phyloP scores from a whole-genome alignment of 2,329 filamentous ascomycete species.

The Phoma sp. region DNA sequence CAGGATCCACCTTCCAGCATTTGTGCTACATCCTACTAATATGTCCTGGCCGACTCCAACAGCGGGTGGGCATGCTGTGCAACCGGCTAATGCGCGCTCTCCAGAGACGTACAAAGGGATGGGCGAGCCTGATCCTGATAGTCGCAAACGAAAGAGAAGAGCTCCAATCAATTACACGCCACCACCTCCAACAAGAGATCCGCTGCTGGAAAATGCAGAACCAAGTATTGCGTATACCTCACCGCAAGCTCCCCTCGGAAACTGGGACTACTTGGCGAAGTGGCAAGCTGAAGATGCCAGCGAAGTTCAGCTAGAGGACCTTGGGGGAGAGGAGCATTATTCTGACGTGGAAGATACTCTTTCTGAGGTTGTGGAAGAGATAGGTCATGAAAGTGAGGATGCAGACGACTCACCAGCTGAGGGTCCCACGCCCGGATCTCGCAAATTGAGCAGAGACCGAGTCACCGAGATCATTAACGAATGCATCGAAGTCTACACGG shows the following conservation, averaged over 20 bases:
- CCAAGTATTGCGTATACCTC: background rate
- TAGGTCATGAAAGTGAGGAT: background rate
- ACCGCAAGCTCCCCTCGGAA: background rate
- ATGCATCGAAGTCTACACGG: conserved; percentile 26
- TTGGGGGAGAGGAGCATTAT: conserved; percentile 16
- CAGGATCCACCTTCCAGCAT: background rate
- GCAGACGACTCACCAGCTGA: background rate
- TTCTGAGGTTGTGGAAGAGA: conserved; percentile 3
- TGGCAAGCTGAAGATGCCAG: background rate
- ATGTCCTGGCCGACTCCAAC: background rate
- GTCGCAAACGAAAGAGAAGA: conserved; percentile 8
- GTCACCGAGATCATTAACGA: conserved; percentile 37
- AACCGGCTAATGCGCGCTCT: background rate
- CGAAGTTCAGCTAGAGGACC: background rate
- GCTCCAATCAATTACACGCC: background rate
- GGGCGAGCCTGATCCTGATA: background rate
- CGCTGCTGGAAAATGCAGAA: background rate
- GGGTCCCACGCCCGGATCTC: background rate
- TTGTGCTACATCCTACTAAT: background rate
- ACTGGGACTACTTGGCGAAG: conserved; percentile 4
- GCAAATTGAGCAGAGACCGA: conserved; percentile 22
- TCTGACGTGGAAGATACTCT: conserved; percentile 17
- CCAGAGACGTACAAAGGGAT: no score
- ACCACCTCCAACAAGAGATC: background rate
- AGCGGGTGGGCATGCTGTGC: background rate